These are phyloP conservation scores for Papiliotrema fonsecae DNA, from an alignment of 1,284 basidiomycete genomes.

Conservation along the genomic window DNA sequence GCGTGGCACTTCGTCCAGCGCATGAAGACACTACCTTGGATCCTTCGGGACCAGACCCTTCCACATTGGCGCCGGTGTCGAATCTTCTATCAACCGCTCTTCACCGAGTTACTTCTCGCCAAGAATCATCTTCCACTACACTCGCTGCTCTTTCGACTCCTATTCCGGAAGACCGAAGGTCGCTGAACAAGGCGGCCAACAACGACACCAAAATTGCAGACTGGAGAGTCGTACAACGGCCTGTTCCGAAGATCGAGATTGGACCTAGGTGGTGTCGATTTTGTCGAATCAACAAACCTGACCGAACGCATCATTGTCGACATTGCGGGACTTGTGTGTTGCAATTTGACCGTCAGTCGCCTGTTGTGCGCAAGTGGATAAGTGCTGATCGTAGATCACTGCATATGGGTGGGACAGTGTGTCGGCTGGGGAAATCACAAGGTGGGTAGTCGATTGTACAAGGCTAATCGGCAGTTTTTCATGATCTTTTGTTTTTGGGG, in stretches of 20 bases:
- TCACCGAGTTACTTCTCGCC: constrained; percentile 1
- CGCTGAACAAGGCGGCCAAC: not conserved
- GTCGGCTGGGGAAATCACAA: constrained; percentile 48
- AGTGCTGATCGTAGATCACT: constrained; percentile 29
- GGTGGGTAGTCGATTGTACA: constrained; percentile 13
- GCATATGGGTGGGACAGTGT: constrained; percentile 46
- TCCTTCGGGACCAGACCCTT: constrained; percentile 17
- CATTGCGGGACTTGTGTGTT: constrained; percentile 46
- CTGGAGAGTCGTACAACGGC: constrained; percentile 24
- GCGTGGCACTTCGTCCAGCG: not conserved
- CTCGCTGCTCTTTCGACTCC: no score
- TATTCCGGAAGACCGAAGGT: no score
- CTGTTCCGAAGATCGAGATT: constrained; percentile 19
- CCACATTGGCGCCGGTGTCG: constrained; percentile 20
- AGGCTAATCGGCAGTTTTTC: constrained; percentile 32
- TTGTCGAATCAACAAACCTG: constrained; percentile 45
- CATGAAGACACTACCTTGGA: not conserved
- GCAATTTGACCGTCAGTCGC: constrained; percentile 37
- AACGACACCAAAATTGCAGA: constrained; percentile 13
- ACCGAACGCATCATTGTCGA: constrained; percentile 46
- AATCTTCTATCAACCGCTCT: constrained; percentile 9
- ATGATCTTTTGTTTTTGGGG: constrained; percentile 45
- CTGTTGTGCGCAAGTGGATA: not conserved
- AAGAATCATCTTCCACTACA: constrained; percentile 9
- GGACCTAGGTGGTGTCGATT: constrained; percentile 37